Evolutionary conservation across 2,329 filamentous ascomycete species (phyloP), one percentile per base, ranked within the genome.

Genomic region (Grosmannia clavigera): DNA sequence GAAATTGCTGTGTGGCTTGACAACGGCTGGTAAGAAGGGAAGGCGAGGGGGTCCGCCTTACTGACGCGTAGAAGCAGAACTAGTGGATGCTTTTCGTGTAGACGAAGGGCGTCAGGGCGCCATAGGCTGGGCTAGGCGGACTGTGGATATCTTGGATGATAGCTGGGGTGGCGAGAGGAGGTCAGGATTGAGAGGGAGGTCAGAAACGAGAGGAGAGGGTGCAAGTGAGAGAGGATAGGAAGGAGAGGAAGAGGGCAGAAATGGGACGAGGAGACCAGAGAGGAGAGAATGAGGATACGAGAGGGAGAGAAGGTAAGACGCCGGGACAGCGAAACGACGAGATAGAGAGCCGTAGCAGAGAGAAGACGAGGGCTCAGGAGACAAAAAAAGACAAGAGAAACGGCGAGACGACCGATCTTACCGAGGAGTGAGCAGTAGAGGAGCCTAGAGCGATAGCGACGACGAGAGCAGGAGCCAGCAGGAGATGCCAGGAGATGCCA

Each of bases 1-100:
- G 51, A 51, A 40, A 50, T 48, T 53, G 48, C 31, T 19, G 51
- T 59, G 58, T 59, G 58, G 58, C 58, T 59, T 50, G 54, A 61
- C 31, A 43, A 14, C 35, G 12, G 48, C 7, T 11, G 53, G 56
- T 31, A 10, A 54, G 27, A 53, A 40, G n/a, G 10, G 53, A 53
- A 51, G 51, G 29, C 35, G 40, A 58, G 38, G 38, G 38, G 38
- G 38, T 40, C 38, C 38, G 38, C 38, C 38, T 40, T 40, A 40
- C 38, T 40, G 11, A 40, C 38, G 38, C 38, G 38, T 40, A 40
- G 38, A 38, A 14, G 6, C 12, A 38, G 35, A 40, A 16, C 38
- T 40, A 40, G 38, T 40, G 38, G 38, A 40, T 16, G 38, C 35
- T 40, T 40, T 40, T 16, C 38, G 38, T 40, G 51, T 53, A 31